phyloP scores from a whole-genome alignment of 148 eudicot species.

The Diospyros kaki region DNA sequence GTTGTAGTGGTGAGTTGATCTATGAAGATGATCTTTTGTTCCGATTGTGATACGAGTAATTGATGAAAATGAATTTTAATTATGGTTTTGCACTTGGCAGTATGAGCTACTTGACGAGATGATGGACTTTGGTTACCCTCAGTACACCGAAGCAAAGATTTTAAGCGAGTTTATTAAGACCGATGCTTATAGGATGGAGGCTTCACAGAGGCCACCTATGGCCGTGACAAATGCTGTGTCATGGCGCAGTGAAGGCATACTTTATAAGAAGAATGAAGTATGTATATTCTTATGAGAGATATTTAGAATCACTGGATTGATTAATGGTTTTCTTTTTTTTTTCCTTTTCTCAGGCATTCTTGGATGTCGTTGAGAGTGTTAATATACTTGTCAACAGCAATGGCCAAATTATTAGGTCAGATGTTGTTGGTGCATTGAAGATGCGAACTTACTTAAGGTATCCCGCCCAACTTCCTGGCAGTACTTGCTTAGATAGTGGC shows the following conservation, averaged over 20 bases:
- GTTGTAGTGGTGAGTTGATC: conserved; percentile 85
- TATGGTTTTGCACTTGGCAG: conserved; percentile 32
- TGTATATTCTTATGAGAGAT: conserved; percentile 9
- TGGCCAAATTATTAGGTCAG: conserved; percentile 91
- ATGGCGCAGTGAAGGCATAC: conserved; percentile 98
- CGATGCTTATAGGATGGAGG: conserved; percentile 97
- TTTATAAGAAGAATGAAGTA: conserved; percentile 91
- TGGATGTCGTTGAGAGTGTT: conserved; percentile 97
- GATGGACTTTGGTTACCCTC: conserved; percentile 99
- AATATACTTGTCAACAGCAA: conserved; percentile 94
- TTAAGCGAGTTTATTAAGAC: conserved; percentile 93
- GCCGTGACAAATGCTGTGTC: conserved; percentile 99
- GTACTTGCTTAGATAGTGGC: background rate
- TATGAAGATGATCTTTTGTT: background rate
- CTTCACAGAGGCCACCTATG: conserved; percentile 95
- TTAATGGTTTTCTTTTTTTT: conserved; percentile 1
- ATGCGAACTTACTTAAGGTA: conserved; percentile 91
- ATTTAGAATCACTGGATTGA: background rate
- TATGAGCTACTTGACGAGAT: conserved; percentile 95
- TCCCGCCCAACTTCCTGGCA: background rate
- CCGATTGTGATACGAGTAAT: background rate
- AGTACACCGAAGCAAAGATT: conserved; percentile 90
- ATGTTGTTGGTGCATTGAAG: conserved; percentile 89
- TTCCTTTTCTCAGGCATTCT: conserved; percentile 57
- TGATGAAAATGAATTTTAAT: conserved; percentile 3